Conservation (phyloP, 352 stramenopile species). For the Phytophthora cryptogea region DNA sequence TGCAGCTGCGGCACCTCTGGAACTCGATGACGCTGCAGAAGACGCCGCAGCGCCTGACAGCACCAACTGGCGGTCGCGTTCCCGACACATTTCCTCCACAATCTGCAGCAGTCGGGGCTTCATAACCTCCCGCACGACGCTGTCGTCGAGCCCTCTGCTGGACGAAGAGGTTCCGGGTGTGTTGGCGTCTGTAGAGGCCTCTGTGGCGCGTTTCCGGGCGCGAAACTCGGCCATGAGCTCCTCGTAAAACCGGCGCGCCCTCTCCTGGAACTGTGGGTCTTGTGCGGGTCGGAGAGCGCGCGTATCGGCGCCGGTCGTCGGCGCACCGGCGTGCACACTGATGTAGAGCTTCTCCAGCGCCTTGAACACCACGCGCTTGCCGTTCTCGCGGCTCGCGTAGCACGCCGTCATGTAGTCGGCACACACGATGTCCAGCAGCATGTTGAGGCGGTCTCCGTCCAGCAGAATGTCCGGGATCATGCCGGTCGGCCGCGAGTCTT, state of each 20-base stretch:
- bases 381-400: constrained; percentile 86
- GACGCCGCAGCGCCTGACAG: constrained; percentile 4
- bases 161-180: constrained; percentile 17
- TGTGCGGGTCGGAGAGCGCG: constrained; percentile 35
- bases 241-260: constrained; percentile 59
- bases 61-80: constrained; percentile 52
- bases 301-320: constrained; percentile 21
- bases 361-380: constrained; percentile 75
- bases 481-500: constrained; percentile 25
- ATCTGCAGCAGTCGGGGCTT: constrained; percentile 79
- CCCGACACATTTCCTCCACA: constrained; percentile 75
- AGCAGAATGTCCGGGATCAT: constrained; percentile 68
- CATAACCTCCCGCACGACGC: constrained; percentile 65
- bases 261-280: constrained; percentile 55
- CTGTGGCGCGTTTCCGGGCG: constrained; percentile 29
- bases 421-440: constrained; percentile 87
- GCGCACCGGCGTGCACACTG: constrained; percentile 56
- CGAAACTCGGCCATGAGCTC: constrained; percentile 60
- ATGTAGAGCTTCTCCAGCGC: constrained; percentile 83
- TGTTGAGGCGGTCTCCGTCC: constrained; percentile 78
- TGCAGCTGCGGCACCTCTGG: constrained; percentile 15
- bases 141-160: constrained; percentile 51
- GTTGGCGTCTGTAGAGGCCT: constrained; percentile 19
- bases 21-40: neutral
- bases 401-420: constrained; percentile 87